Conservation (phyloP, 2,329 filamentous ascomycete species). For the Fonsecaea multimorphosa region DNA sequence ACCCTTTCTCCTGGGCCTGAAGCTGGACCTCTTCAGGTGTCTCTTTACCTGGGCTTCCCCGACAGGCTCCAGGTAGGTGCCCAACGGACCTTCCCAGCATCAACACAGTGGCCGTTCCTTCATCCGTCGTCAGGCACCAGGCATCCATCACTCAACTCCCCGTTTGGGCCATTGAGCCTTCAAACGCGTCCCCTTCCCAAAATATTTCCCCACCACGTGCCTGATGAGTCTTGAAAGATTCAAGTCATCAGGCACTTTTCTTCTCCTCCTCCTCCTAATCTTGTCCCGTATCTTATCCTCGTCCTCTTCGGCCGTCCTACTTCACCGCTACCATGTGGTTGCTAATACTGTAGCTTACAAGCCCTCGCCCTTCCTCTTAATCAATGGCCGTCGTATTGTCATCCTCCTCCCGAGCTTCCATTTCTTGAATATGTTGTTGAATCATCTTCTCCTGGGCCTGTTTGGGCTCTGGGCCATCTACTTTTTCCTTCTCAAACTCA, state of each 20-base stretch:
- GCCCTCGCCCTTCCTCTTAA: constrained; percentile 5
- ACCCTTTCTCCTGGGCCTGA: not conserved
- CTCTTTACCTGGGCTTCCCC: no score
- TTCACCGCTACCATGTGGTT: constrained; percentile 3
- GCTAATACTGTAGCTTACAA: constrained; percentile 14
- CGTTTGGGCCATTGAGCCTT: not conserved
- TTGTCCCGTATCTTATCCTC: constrained; percentile 8
- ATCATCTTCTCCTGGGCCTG: constrained; percentile 3
- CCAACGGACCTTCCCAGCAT: not conserved
- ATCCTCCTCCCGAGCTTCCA: constrained; percentile 1
- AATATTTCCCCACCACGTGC: not conserved
- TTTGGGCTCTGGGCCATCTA: constrained; percentile 12
- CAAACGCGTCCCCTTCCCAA: not conserved
- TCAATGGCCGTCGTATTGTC: constrained; percentile 9
- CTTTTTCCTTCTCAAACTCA: constrained; percentile 13
- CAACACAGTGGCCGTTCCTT: not conserved
- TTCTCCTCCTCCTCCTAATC: constrained; percentile 1
- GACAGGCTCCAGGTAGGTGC: not conserved
- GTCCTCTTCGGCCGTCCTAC: constrained; percentile 9
- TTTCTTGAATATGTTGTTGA: constrained; percentile 12
- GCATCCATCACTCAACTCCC: constrained; percentile 1
- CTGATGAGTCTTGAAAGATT: constrained; percentile 6
- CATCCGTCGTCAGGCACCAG: not conserved
- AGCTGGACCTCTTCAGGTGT: not conserved
- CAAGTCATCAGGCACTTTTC: not conserved